Percentiles rank a stretch among this genome's conserved stretches.
These are phyloP conservation scores for Sugiyamaella qingdaonensis DNA, from an alignment of 805 yeast genomes.

Conservation along the genomic window DNA sequence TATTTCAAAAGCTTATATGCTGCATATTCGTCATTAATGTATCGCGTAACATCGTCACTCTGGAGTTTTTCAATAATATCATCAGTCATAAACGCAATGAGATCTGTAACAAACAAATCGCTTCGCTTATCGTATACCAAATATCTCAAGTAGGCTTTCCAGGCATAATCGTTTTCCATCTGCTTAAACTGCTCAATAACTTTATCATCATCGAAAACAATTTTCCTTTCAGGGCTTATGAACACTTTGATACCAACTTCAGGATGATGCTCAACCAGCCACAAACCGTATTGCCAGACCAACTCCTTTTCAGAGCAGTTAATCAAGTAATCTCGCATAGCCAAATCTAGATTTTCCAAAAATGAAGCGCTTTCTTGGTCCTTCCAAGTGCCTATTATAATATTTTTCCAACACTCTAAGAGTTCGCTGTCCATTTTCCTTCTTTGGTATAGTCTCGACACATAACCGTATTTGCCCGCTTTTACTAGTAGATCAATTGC, in stretches of 20 bases:
- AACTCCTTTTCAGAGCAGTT: conserved; percentile 26
- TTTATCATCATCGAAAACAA: conserved; percentile 29
- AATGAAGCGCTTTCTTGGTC: conserved; percentile 20
- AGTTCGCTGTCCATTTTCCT: conserved; percentile 25
- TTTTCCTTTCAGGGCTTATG: conserved; percentile 22
- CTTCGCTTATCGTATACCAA: conserved; percentile 30
- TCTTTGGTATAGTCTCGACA: conserved; percentile 29
- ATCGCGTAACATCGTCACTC: conserved; percentile 15
- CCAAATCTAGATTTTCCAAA: conserved; percentile 23
- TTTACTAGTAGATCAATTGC: conserved; percentile 25
- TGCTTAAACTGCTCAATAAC: conserved; percentile 30
- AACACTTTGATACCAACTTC: conserved; percentile 33
- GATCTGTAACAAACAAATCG: conserved; percentile 28
- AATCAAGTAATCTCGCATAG: conserved; percentile 22
- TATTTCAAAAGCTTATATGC: conserved; percentile 20
- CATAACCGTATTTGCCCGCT: conserved; percentile 23
- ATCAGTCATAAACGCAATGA: conserved; percentile 31
- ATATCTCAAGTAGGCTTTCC: conserved; percentile 34
- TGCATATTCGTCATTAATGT: conserved; percentile 23
- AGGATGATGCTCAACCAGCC: conserved; percentile 32
- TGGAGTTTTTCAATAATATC: conserved; percentile 30
- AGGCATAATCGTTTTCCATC: conserved; percentile 32
- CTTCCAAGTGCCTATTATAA: conserved; percentile 26
- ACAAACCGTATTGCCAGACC: conserved; percentile 37
- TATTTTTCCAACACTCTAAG: conserved; percentile 24